phyloP scores from a whole-genome alignment of 768 basidiomycete genomes.

The Collybiopsis confluens region DNA sequence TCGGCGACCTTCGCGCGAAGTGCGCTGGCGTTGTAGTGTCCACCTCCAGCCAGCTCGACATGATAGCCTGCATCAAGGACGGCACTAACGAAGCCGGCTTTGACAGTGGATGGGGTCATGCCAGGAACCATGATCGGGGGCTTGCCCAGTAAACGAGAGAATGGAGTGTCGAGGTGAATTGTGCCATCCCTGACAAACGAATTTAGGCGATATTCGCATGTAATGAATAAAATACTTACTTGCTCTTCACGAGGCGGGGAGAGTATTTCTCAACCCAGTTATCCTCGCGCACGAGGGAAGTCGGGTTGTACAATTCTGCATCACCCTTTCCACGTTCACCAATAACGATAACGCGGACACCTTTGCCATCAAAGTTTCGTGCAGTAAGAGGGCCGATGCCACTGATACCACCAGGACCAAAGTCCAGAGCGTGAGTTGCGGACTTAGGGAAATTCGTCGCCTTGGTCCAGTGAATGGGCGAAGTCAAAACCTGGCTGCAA shows the following conservation, averaged over 20 bases:
- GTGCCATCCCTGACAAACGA: slow-evolving; percentile 70
- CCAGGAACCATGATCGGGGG: slow-evolving; percentile 99
- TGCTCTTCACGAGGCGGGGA: slow-evolving; percentile 83
- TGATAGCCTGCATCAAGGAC: slow-evolving; percentile 93
- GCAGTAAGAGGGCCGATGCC: slow-evolving; percentile 92
- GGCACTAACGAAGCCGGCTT: slow-evolving; percentile 91
- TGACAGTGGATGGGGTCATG: slow-evolving; percentile 97
- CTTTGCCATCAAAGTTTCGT: slow-evolving; percentile 88
- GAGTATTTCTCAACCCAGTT: slow-evolving; percentile 92
- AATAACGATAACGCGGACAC: slow-evolving; percentile 83
- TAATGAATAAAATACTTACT: slow-evolving; percentile 43
- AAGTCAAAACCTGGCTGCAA: slow-evolving; percentile 90
- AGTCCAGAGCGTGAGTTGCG: slow-evolving; percentile 94
- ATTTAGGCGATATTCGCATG: slow-evolving; percentile 8
- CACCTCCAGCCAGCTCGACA: slow-evolving; percentile 95
- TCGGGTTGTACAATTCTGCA: slow-evolving; percentile 75
- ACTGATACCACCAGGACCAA: slow-evolving; percentile 91
- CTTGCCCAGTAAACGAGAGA: slow-evolving; percentile 94
- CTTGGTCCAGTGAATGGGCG: slow-evolving; percentile 88
- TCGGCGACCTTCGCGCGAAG: slow-evolving; percentile 90
- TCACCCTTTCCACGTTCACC: slow-evolving; percentile 90
- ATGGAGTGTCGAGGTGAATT: slow-evolving; percentile 90
- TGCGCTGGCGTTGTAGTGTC: slow-evolving; percentile 90
- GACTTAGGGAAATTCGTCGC: slow-evolving; percentile 87
- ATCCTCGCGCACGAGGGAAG: slow-evolving; percentile 67